Evolutionary conservation across 2,329 filamentous ascomycete species (phyloP), one percentile per base, ranked within the genome.

Genomic region (Pleurostoma richardsiae): DNA sequence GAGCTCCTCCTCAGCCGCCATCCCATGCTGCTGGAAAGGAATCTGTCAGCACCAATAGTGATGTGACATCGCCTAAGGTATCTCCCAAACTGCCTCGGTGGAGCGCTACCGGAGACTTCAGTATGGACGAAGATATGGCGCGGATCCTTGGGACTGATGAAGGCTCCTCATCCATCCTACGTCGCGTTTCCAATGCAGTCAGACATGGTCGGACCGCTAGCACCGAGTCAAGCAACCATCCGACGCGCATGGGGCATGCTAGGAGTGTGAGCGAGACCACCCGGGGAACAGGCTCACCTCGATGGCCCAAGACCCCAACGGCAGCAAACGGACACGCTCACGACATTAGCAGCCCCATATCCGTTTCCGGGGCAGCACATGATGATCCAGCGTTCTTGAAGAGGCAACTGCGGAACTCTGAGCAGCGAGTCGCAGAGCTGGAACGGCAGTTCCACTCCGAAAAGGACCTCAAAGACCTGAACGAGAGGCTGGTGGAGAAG

Each of bases 41-140:
- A 42, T 70, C 79, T 26, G 61, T 68, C 27, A 71, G 63, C 50
- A 69, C 74, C 44, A 49, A 45, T 57, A 71, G 56, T 60, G 68
- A 50, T 19, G 48, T 39, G 59, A 62, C 55, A 38, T 76, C 64
- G 50, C 70, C 53, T n/a, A 79, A 80, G 54, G 65, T 67, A 38
- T 88, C 85, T 7, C 83, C 86, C 7, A 83, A 83, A 56, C 71
- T 89, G 52, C 81, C 86, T 54, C 77, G 85, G 58, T 88, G 80
- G 80, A 95, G 86, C 65, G 78, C 80, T 40, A 89, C 88, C 44
- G 89, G 85, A 46, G 90, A 95, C 54, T 94, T 96, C 60, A 94
- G 87, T 49, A 83, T 96, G 85, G 92, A 97, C 54, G 91, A 96
- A 65, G 94, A 97, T 61, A 90, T 96, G 82, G 87, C 88, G 45